Conservation (phyloP, 2,329 filamentous ascomycete species). For the Amylocarpus encephaloides region DNA sequence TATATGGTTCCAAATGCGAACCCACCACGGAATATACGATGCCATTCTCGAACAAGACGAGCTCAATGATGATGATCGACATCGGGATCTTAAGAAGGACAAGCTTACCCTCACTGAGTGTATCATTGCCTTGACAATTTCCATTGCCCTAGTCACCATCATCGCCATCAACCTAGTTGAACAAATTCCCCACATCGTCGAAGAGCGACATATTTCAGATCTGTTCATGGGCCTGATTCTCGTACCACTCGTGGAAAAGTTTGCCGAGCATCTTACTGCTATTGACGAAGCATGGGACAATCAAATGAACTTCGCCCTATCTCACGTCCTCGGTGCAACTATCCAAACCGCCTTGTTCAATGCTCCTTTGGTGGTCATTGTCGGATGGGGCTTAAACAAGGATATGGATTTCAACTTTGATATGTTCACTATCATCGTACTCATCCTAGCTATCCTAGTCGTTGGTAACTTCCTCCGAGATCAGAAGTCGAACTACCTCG, state of each 20-base stretch:
- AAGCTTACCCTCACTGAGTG: slow-evolving; percentile 74
- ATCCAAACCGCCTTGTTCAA: slow-evolving; percentile 89
- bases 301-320: slow-evolving; percentile 76
- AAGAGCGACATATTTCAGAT: slow-evolving; percentile 44
- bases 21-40: slow-evolving; percentile 71
- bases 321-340: slow-evolving; percentile 79
- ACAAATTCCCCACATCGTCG: slow-evolving; percentile 59
- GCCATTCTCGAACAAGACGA: slow-evolving; percentile 68
- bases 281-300: slow-evolving; percentile 80
- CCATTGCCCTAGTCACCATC: slow-evolving; percentile 64
- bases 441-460: slow-evolving; percentile 78
- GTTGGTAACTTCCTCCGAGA: slow-evolving; percentile 85
- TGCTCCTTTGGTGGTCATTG: slow-evolving; percentile 73
- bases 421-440: slow-evolving; percentile 73
- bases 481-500: slow-evolving; percentile 83
- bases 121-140: slow-evolving; percentile 55
- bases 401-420: slow-evolving; percentile 79
- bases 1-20: slow-evolving; percentile 65
- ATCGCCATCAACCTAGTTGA: slow-evolving; percentile 69
- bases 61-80: slow-evolving; percentile 55
- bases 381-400: slow-evolving; percentile 70
- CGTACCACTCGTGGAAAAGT: slow-evolving; percentile 77
- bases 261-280: slow-evolving; percentile 77
- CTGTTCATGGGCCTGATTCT: slow-evolving; percentile 67
- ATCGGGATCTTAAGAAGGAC: slow-evolving; percentile 50